Conservation (phyloP, 2,329 filamentous ascomycete species). For the Colletotrichum aenigma region DNA sequence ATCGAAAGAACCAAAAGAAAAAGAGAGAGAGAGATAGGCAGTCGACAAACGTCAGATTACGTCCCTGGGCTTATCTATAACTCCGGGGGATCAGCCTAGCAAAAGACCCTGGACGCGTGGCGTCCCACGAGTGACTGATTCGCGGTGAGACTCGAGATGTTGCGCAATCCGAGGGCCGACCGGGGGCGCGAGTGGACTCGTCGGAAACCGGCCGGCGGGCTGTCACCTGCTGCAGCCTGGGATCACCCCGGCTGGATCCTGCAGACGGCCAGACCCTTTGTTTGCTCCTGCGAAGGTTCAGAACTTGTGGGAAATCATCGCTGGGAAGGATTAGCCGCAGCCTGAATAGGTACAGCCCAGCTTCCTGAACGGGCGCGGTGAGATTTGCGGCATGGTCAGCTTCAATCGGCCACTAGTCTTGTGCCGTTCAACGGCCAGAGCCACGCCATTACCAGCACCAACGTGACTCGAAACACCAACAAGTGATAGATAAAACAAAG, state of each 20-base stretch:
- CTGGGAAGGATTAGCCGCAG: background rate
- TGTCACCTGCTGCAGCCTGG: background rate
- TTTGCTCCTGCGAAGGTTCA: background rate
- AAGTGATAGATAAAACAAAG: background rate
- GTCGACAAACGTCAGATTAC: background rate
- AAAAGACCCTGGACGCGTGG: background rate
- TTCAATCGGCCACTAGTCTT: background rate
- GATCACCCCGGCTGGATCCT: background rate
- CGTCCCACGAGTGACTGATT: conserved; percentile 4
- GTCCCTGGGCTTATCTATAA: background rate
- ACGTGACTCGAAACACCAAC: background rate
- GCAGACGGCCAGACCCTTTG: background rate
- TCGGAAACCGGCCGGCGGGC: background rate
- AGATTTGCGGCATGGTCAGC: too few species aligned
- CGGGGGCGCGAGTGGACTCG: background rate
- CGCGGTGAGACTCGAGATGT: conserved; percentile 14
- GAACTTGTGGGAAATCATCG: background rate
- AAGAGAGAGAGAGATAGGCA: too few species aligned
- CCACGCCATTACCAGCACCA: background rate
- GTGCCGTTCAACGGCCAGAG: background rate
- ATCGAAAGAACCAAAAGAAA: background rate
- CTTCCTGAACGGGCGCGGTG: background rate
- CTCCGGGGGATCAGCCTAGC: background rate
- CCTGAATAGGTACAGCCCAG: background rate
- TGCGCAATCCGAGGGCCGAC: background rate